A percentile compares a stretch with the other conserved stretches of the same genome.
These are phyloP conservation scores for Streptanthus diversifolius DNA, from an alignment of 345 rosid species.

Conservation along the genomic window DNA sequence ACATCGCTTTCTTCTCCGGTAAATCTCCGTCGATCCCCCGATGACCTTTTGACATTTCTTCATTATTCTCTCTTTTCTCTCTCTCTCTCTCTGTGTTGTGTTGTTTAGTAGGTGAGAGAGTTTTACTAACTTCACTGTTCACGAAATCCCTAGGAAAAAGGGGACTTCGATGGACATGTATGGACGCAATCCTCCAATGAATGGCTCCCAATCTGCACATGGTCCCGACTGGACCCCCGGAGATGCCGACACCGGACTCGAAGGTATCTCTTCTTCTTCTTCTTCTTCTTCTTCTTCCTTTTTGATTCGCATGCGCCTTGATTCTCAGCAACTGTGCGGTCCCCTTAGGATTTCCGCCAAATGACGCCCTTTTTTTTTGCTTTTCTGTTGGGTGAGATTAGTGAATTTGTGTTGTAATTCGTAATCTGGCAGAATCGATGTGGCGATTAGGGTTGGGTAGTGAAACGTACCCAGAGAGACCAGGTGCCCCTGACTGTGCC, in stretches of 20 bases:
- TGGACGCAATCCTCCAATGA: slow-evolving; percentile 51
- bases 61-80: neutral
- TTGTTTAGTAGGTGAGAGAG: slow-evolving; percentile 18
- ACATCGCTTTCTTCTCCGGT: slow-evolving; percentile 18
- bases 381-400: too few relatives aligned
- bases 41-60: slow-evolving; percentile 13
- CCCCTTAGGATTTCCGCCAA: slow-evolving; percentile 33
- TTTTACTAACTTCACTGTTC: slow-evolving; percentile 40
- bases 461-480: slow-evolving; percentile 73
- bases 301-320: slow-evolving; percentile 23
- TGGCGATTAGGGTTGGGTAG: slow-evolving; percentile 63
- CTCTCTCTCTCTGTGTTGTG: neutral
- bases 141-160: slow-evolving; percentile 28
- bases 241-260: slow-evolving; percentile 55
- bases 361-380: slow-evolving; percentile 30
- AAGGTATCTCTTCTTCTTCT: slow-evolving; percentile 42
- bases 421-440: slow-evolving; percentile 61
- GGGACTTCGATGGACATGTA: slow-evolving; percentile 59
- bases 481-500: slow-evolving; percentile 78
- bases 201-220: slow-evolving; percentile 58
- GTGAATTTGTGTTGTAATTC: neutral
- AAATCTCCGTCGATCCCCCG: slow-evolving; percentile 2
- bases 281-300: neutral
- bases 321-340: neutral
- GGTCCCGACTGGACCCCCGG: slow-evolving; percentile 54